Conservation (phyloP, 352 stramenopile genomes). For the Pythium myriotylum region DNA sequence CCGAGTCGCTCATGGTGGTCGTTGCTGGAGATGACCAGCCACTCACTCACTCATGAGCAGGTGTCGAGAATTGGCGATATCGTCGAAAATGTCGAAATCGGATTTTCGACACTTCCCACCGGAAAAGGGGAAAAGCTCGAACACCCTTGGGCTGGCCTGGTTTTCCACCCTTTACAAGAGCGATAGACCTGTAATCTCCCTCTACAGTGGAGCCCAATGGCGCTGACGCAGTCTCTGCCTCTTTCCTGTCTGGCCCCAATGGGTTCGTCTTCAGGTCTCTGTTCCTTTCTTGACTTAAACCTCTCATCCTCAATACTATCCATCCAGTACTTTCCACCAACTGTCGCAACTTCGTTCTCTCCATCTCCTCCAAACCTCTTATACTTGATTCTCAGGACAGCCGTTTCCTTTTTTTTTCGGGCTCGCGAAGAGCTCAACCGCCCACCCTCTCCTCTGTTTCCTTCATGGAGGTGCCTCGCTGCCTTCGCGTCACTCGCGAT, state of each 20-base stretch:
- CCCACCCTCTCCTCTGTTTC: background rate
- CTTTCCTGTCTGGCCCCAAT: background rate
- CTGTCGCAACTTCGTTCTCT: background rate
- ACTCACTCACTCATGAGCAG: too few relatives aligned
- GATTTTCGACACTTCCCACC: background rate
- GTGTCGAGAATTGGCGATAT: conserved; percentile 18
- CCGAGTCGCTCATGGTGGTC: conserved; percentile 41
- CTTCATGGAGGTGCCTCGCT: too few relatives aligned
- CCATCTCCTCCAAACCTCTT: conserved; percentile 6
- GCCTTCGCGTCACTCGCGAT: background rate
- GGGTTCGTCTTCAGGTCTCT: conserved; percentile 11
- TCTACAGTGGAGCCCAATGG: conserved; percentile 10
- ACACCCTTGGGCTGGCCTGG: background rate
- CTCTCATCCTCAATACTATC: background rate
- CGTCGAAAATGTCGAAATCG: conserved; percentile 13
- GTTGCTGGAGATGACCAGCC: conserved; percentile 20
- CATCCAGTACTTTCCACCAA: background rate
- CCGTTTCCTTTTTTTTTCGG: conserved; percentile 23
- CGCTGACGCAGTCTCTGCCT: conserved; percentile 4
- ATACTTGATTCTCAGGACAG: conserved; percentile 17
- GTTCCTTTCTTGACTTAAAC: conserved; percentile 15
- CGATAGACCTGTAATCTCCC: background rate
- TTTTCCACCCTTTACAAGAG: background rate
- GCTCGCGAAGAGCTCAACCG: conserved; percentile 21
- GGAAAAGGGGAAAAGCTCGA: too few relatives aligned